phyloP scores from a whole-genome alignment of 495 filamentous ascomycete species.

The Daldinia bambusicola region DNA sequence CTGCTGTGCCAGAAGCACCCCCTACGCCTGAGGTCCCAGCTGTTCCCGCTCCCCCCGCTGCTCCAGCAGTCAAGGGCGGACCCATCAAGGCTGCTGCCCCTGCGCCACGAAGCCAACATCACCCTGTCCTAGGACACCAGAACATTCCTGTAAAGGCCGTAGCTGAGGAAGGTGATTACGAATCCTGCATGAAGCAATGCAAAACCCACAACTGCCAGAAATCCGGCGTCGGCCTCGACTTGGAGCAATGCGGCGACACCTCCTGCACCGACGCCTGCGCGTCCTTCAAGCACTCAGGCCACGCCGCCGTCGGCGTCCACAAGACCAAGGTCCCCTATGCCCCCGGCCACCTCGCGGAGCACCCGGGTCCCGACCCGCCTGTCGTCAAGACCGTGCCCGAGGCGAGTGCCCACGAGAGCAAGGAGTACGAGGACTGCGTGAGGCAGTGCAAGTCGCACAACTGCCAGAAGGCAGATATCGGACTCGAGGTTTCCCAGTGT shows the following conservation, averaged over 20 bases:
- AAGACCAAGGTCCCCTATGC: not conserved
- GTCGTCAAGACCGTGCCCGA: constrained; percentile 5
- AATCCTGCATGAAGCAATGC: constrained; percentile 20
- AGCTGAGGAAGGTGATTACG: not conserved
- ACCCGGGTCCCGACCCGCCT: not conserved
- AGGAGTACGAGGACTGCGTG: constrained; percentile 30
- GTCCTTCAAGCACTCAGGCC: not conserved
- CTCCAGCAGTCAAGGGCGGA: not conserved
- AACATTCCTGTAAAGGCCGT: not conserved
- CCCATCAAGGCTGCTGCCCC: not conserved
- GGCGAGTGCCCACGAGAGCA: constrained; percentile 1
- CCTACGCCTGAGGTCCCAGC: not conserved
- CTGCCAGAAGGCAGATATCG: constrained; percentile 28
- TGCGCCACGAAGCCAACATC: not conserved
- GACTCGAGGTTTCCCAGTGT: constrained; percentile 20
- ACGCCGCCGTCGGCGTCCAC: constrained; percentile 3
- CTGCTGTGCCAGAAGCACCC: not conserved
- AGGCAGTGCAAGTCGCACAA: constrained; percentile 30
- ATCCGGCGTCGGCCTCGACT: constrained; percentile 11
- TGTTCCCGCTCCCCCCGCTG: not conserved
- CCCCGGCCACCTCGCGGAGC: not conserved
- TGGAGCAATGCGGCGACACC: constrained; percentile 25
- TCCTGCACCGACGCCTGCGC: not conserved
- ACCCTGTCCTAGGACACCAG: not conserved
- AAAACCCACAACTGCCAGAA: constrained; percentile 25